phyloP scores from a whole-genome alignment of 768 basidiomycete genomes.

The Agaricus sinodeliciosus region DNA sequence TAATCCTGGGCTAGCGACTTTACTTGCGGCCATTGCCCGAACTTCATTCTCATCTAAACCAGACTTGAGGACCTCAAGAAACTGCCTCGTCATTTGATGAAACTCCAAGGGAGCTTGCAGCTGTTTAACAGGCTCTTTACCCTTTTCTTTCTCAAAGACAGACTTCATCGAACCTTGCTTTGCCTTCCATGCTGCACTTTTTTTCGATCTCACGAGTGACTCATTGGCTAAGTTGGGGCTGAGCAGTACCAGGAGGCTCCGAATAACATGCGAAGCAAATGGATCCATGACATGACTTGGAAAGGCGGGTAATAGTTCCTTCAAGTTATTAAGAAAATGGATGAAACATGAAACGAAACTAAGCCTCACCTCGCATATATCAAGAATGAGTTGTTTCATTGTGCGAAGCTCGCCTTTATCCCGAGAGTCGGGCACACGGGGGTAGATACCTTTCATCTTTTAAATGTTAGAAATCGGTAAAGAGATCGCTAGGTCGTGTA shows the following conservation, averaged over 20 bases:
- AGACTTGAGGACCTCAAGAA: conserved; percentile 44
- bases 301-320: conserved; percentile 70
- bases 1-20: conserved; percentile 71
- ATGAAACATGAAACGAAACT: conserved; percentile 2
- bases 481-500: not conserved
- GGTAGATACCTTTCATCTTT: conserved; percentile 50
- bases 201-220: conserved; percentile 66
- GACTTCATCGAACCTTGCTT: conserved; percentile 79
- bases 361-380: conserved; percentile 52
- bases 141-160: conserved; percentile 48
- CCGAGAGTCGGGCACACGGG: conserved; percentile 37
- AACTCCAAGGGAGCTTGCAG: conserved; percentile 41
- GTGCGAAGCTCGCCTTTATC: conserved; percentile 63
- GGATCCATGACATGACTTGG: conserved; percentile 70
- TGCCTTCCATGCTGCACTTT: conserved; percentile 76
- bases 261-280: conserved; percentile 87
- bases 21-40: conserved; percentile 66
- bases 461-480: not conserved
- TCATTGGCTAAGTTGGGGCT: conserved; percentile 47
- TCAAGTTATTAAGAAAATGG: not conserved
- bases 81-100: conserved; percentile 32
- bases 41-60: conserved; percentile 64
- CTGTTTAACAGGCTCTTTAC: conserved; percentile 25
- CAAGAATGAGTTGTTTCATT: conserved; percentile 55
- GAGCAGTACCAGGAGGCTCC: conserved; percentile 74